Evolutionary conservation across 2,329 filamentous ascomycete genomes (phyloP).

Genomic region (Alternaria panax): DNA sequence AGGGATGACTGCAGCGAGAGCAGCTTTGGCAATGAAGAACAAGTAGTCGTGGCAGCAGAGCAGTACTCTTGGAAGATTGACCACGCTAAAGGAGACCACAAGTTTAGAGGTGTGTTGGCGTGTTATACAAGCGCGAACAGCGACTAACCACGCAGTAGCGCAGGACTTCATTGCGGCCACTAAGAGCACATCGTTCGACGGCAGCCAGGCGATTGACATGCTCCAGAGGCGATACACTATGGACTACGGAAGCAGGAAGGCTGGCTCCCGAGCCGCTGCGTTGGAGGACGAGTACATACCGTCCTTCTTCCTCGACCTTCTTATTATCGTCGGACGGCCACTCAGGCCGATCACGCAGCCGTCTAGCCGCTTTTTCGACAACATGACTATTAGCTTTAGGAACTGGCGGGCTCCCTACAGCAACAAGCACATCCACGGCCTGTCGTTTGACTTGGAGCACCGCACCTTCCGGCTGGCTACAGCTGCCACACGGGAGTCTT

Average conservation of each 20-base stretch:
- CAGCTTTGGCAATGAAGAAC: slow-evolving; percentile 11
- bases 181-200: neutral
- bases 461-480: slow-evolving; percentile 1
- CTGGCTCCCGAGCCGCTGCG: neutral
- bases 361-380: slow-evolving; percentile 3
- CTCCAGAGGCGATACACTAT: slow-evolving; percentile 5
- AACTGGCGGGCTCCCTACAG: slow-evolving; percentile 1
- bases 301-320: slow-evolving; percentile 9
- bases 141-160: no score
- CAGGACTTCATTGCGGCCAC: no score
- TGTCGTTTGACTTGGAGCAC: slow-evolving; percentile 2
- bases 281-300: slow-evolving; percentile 1
- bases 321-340: slow-evolving; percentile 4
- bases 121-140: neutral
- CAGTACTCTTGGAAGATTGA: slow-evolving; percentile 16
- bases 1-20: slow-evolving; percentile 7
- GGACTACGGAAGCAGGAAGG: slow-evolving; percentile 8
- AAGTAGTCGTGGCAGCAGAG: slow-evolving; percentile 10
- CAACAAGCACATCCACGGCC: neutral
- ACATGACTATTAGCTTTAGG: slow-evolving; percentile 6
- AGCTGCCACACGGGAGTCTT: neutral
- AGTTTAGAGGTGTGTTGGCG: slow-evolving; percentile 7
- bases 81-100: slow-evolving; percentile 12
- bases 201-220: slow-evolving; percentile 6
- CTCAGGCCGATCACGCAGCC: slow-evolving; percentile 2